phyloP scores from a whole-genome alignment of 169 alveolate species.

The Cryptosporidium sp. region DNA sequence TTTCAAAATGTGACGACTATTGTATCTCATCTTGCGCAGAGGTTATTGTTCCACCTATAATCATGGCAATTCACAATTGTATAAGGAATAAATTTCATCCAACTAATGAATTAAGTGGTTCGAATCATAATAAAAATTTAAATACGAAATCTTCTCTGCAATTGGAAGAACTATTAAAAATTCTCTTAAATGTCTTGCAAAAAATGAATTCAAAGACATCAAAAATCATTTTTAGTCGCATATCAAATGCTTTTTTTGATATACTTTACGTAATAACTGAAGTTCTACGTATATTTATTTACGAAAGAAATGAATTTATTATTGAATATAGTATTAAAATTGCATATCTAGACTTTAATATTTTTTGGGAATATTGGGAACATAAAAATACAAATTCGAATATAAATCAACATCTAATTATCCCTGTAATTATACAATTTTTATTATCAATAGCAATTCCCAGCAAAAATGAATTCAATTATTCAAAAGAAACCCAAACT shows the following conservation, averaged over 20 bases:
- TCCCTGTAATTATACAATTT: constrained; percentile 38
- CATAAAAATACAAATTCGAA: not conserved
- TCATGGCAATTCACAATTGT: constrained; percentile 48
- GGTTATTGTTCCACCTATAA: constrained; percentile 39
- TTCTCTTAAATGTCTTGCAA: constrained; percentile 9
- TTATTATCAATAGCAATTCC: constrained; percentile 43
- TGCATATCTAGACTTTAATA: not conserved
- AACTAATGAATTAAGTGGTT: not conserved
- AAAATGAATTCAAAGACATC: constrained; percentile 2
- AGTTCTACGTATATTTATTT: not conserved
- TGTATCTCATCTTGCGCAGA: constrained; percentile 47
- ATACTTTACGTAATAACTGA: constrained; percentile 1
- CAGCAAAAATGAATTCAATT: not conserved
- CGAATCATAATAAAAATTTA: not conserved
- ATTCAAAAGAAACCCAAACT: not conserved
- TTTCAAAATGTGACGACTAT: constrained; percentile 25
- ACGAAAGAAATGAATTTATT: constrained; percentile 14
- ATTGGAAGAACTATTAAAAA: constrained; percentile 21
- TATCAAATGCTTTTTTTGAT: constrained; percentile 41
- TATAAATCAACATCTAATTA: not conserved
- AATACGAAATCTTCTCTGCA: not conserved
- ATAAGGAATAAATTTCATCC: constrained; percentile 1
- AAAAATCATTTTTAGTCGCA: constrained; percentile 36
- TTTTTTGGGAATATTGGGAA: constrained; percentile 61
- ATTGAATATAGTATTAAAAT: constrained; percentile 11